Percentiles rank a stretch among this genome's conserved stretches.
phyloP scores from a whole-genome alignment of 805 yeast species.

The Candida maltosa region DNA sequence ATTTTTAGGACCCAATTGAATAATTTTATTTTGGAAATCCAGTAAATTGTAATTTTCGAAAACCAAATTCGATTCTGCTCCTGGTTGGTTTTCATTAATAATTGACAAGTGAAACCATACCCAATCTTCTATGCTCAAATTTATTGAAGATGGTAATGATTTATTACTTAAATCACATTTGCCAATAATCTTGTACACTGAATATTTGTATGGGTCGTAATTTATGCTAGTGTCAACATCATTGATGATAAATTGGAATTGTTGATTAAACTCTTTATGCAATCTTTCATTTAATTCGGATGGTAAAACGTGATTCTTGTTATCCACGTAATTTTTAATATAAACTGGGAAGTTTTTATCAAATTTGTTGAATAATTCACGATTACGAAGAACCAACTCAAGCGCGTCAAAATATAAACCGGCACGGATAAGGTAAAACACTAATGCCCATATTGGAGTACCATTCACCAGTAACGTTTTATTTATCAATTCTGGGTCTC shows the following conservation, averaged over 20 bases:
- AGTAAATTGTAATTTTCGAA: constrained; percentile 69
- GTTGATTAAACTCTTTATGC: constrained; percentile 79
- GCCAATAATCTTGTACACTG: constrained; percentile 90
- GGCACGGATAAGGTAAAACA: constrained; percentile 80
- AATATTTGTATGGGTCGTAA: constrained; percentile 86
- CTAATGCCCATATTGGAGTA: constrained; percentile 89
- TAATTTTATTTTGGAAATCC: constrained; percentile 70
- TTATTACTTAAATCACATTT: constrained; percentile 74
- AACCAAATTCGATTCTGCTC: constrained; percentile 44
- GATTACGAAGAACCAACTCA: constrained; percentile 59
- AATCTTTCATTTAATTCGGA: constrained; percentile 66
- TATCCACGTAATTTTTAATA: constrained; percentile 59
- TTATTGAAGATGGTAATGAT: constrained; percentile 62
- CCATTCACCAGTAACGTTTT: constrained; percentile 60
- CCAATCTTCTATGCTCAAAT: constrained; percentile 91
- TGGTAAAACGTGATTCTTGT: constrained; percentile 56
- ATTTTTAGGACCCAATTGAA: constrained; percentile 68
- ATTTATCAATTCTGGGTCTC: constrained; percentile 23
- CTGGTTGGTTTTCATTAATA: constrained; percentile 47
- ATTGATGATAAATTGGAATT: constrained; percentile 61
- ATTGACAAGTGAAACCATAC: constrained; percentile 87
- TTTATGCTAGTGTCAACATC: constrained; percentile 23
- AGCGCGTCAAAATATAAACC: constrained; percentile 81
- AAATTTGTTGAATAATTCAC: constrained; percentile 73
- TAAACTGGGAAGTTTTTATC: constrained; percentile 83